phyloP scores from a whole-genome alignment of 352 stramenopile species.

The Phytophthora pinifolia region DNA sequence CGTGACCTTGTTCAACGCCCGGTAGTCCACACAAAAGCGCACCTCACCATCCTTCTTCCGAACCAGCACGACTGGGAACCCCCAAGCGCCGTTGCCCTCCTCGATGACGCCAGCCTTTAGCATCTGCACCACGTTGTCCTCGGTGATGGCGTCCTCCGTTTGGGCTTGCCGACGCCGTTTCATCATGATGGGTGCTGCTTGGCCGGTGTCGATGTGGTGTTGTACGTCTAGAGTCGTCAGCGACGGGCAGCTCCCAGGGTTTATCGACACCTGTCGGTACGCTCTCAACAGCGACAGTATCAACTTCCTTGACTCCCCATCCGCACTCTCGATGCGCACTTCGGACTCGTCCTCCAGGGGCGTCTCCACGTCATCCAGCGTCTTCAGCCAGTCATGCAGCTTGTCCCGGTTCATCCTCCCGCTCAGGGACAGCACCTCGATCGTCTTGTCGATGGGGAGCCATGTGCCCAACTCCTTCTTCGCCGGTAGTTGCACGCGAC shows the following conservation, averaged over 20 bases:
- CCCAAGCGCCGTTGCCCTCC: background rate
- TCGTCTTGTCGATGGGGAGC: background rate
- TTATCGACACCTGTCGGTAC: no score
- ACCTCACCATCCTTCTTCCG: background rate
- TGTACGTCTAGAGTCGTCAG: no score
- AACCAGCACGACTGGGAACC: background rate
- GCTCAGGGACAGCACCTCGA: background rate
- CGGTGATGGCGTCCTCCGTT: no score
- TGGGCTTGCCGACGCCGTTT: background rate
- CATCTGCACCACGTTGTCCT: background rate
- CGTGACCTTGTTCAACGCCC: no score
- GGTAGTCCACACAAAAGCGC: no score
- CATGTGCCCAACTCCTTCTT: constrained; percentile 1
- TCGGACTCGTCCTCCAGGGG: no score
- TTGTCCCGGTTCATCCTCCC: background rate
- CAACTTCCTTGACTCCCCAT: no score
- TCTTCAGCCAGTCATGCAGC: background rate
- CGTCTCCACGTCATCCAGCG: background rate
- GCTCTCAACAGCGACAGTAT: no score
- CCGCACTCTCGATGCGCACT: no score
- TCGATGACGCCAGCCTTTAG: background rate
- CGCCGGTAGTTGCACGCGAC: background rate
- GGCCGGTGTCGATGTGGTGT: constrained; percentile 5
- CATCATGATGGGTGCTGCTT: background rate
- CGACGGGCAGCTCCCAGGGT: no score